Conservation (phyloP, 441 rosid genomes). For the Croton laevigatus region DNA sequence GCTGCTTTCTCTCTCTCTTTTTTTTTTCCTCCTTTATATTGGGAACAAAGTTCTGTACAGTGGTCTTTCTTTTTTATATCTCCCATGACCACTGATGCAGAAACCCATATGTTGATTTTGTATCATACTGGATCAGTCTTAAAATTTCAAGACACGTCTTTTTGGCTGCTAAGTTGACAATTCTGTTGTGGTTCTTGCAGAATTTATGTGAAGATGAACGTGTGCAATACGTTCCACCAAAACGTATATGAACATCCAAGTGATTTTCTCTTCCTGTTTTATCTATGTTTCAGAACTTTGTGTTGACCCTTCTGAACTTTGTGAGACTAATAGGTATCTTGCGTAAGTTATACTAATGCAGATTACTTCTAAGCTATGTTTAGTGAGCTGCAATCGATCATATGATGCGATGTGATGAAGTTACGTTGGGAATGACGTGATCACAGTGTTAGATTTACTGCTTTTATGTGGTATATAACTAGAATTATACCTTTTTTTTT, state of each 20-base stretch:
- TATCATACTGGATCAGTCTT: neutral
- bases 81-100: neutral
- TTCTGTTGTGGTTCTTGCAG: constrained; percentile 39
- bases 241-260: constrained; percentile 33
- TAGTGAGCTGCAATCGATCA: too few species aligned
- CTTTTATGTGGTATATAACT: too few species aligned
- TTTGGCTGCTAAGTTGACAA: neutral
- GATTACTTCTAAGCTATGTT: too few species aligned
- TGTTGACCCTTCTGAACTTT: neutral
- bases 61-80: neutral
- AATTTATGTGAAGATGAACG: constrained; percentile 68
- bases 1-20: neutral
- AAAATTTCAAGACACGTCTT: neutral
- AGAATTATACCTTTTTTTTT: too few species aligned
- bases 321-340: neutral
- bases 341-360: too few species aligned
- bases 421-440: too few species aligned
- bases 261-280: neutral
- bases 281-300: neutral
- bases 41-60: neutral
- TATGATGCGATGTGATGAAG: too few species aligned
- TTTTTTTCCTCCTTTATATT: neutral
- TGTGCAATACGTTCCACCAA: constrained; percentile 72
- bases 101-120: neutral
- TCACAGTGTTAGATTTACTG: too few species aligned